phyloP scores from a whole-genome alignment of 768 basidiomycete species.

The Coprinopsis marcescibilis region DNA sequence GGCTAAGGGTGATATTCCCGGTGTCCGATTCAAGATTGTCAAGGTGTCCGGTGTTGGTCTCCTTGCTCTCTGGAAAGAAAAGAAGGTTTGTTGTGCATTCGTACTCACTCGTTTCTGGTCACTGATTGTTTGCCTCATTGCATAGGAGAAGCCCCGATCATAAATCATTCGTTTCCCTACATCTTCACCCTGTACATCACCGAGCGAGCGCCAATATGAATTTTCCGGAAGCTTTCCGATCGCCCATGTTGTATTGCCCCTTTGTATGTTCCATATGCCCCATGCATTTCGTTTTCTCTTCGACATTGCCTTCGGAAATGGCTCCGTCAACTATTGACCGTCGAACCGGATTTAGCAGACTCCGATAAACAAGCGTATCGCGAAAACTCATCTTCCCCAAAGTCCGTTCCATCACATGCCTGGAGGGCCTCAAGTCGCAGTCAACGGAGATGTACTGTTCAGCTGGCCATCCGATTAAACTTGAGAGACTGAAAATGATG shows the following conservation, averaged over 20 bases:
- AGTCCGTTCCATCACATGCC: too few species aligned
- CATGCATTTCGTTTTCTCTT: not conserved
- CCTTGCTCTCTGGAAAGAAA: conserved; percentile 97
- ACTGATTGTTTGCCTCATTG: conserved; percentile 2
- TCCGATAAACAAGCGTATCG: too few species aligned
- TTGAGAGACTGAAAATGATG: too few species aligned
- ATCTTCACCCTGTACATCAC: not conserved
- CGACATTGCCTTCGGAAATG: too few species aligned
- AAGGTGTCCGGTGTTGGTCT: conserved; percentile 99
- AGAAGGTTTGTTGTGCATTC: conserved; percentile 65
- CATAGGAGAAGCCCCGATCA: conserved; percentile 59
- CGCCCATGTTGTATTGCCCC: not conserved
- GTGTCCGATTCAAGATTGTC: conserved; percentile 99
- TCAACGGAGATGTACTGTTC: too few species aligned
- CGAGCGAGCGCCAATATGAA: conserved; percentile 2
- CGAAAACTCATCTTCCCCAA: too few species aligned
- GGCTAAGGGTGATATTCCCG: conserved; percentile 99
- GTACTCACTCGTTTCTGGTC: not conserved
- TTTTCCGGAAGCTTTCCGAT: not conserved
- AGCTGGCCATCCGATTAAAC: too few species aligned
- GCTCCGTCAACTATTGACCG: too few species aligned
- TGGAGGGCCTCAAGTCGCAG: too few species aligned
- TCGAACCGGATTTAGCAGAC: too few species aligned
- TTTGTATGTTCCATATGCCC: not conserved
- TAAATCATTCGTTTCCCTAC: conserved; percentile 2